Evolutionary conservation across 352 stramenopile species (phyloP), one percentile per base, ranked within the genome.

Genomic region (Phytophthora vignae): DNA sequence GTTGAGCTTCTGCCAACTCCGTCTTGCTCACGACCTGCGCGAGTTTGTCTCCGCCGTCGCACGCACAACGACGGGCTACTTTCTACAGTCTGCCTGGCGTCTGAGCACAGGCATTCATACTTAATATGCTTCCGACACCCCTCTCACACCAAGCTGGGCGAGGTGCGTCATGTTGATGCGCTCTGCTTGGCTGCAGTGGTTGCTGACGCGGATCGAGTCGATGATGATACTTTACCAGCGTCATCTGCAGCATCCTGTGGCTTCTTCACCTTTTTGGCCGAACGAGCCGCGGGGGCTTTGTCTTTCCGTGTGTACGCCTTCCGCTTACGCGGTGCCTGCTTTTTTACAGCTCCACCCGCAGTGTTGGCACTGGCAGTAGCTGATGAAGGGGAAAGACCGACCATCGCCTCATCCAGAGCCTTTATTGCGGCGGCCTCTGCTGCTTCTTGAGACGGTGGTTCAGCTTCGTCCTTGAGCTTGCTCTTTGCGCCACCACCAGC

Each of bases 251-350:
- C 44, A 49, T 57, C 46, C 17, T 73, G 60, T 38, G 27, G 10
- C 10, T 70, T 81, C 64, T 90, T 94, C 36, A 52, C 64, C 40
- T 86, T 90, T 78, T 94, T 92, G 11, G 66, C 57, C 22, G 58
- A 59, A 46, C 55, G 74, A 68, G 27, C 44, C 19, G 12, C 49
- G 19, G 70, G 27, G 3, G 56, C 63, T 59, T 92, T 92, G 27
- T 93, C 85, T 68, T 83, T 90, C 53, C 85, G 84, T 25, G 76
- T 80, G 64, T 91, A 91, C 0, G 74, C 21, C 59, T 95, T 94
- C 10, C 88, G 84, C 64, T 95, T 95, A 0, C 86, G 85, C 12
- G 79, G 77, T 5, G 75, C 55, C 61, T 92, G 77, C 17, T 84
- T 84, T 36, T 69, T 65, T 21, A 54, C 60, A 4, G 11, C 48